Base-by-base conservation (phyloP, 192 early-diverging fungal species). In the Cetraspora pellucida region DNA sequence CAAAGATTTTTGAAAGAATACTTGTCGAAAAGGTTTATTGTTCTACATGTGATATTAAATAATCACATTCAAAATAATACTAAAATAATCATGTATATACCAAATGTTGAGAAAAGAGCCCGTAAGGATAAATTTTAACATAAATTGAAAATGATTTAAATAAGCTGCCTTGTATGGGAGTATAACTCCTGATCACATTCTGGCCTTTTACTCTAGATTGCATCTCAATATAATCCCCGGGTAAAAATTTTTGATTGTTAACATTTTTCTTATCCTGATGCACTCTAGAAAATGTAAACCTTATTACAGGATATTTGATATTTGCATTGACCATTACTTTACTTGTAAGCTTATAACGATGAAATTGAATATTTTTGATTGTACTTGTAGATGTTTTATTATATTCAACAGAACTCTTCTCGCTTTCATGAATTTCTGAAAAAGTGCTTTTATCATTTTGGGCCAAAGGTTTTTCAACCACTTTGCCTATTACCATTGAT, bases 81-180 rank as follows among this genome's bases (percentile, higher is more conserved):
- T n/a, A n/a, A n/a, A n/a, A n/a, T n/a, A n/a, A n/a, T n/a, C 25
- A n/a, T 2, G 21, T 23, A 58, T 59, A 37, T 74, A 74, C 72
- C 17, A 74, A 25, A 60, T 60, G 65, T 44, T 47, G 9, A 11
- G 75, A 77, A 37, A 77, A 52, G 44, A 67, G 46, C 30, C 75
- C 75, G 7, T 67, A 31, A 10, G 23, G 46, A 67, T 77, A 77
- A 54, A 77, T 77, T 46, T 77, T 77, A 50, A 77, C 75, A 67
- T 52, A 66, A 27, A 77, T 77, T 3, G 47, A 46, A 55, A 77
- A 77, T 5, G 45, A 43, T n/a, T 77, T 66, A 2, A 37, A 28
- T 43, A 77, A 58, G 10, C 52, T 64, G 10, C 75, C 75, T 25
- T 77, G 45, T 21, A 77, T 54, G 4, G 75, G 75, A 2, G 75